Conservation (phyloP, 164 flowering plant genomes). For the Berberis vulgaris region DNA sequence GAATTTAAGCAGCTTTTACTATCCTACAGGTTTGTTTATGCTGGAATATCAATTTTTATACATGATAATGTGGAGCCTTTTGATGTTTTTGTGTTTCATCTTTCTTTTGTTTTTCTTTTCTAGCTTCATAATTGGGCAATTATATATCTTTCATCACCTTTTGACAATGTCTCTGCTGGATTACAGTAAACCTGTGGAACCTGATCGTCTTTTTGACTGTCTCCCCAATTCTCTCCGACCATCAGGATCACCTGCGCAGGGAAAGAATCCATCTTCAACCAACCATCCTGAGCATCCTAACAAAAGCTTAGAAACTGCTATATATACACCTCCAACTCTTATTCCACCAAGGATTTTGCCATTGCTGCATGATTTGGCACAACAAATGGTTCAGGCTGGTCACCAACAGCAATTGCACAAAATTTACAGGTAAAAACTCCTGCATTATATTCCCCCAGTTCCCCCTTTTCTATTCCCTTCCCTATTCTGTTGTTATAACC, state of each 20-base stretch:
- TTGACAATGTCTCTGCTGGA: slow-evolving; percentile 4
- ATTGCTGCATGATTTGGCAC: slow-evolving; percentile 73
- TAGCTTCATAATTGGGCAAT: not conserved
- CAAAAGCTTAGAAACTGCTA: slow-evolving; percentile 39
- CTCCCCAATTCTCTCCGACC: slow-evolving; percentile 78
- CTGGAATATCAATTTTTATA: not conserved
- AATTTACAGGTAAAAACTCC: slow-evolving; percentile 51
- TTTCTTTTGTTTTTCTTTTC: no score
- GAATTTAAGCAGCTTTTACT: slow-evolving; percentile 67
- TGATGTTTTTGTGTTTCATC: not conserved
- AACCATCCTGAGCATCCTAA: slow-evolving; percentile 37
- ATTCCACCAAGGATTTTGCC: slow-evolving; percentile 88
- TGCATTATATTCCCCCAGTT: not conserved
- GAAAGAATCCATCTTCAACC: slow-evolving; percentile 23
- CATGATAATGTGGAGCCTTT: not conserved
- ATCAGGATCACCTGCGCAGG: slow-evolving; percentile 50
- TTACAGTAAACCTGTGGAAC: slow-evolving; percentile 93
- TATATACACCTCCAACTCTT: slow-evolving; percentile 70
- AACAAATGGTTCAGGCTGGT: slow-evolving; percentile 81
- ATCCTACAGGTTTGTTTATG: slow-evolving; percentile 61
- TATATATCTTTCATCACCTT: not conserved
- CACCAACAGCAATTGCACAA: slow-evolving; percentile 59
- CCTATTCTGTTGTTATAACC: no score
- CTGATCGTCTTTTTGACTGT: slow-evolving; percentile 88
- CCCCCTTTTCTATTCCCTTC: not conserved